phyloP scores from a whole-genome alignment of 768 basidiomycete genomes.

The Amanita jacksonii region DNA sequence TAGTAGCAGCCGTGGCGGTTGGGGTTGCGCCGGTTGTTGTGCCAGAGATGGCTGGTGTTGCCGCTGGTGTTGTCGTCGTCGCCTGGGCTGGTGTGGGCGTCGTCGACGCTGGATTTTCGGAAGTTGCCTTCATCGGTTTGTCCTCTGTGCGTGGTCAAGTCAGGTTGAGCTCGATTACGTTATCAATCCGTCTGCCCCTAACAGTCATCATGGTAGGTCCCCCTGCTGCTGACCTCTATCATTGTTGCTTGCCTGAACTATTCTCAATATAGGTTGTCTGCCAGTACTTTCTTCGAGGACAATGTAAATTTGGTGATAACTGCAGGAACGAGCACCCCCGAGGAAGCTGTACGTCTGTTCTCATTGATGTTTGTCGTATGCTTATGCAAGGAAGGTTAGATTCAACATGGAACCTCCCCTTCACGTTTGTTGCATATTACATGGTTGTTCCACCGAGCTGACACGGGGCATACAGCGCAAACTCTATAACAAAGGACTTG shows the following conservation, averaged over 20 bases:
- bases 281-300: slow-evolving; percentile 50
- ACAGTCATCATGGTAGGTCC: neutral
- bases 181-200: neutral
- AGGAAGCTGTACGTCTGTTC: slow-evolving; percentile 18
- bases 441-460: neutral
- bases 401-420: slow-evolving; percentile 33
- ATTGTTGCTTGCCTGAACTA: neutral
- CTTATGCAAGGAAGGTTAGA: slow-evolving; percentile 17
- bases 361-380: slow-evolving; percentile 7
- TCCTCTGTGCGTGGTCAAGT: too few relatives aligned
- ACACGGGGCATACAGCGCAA: slow-evolving; percentile 31
- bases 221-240: neutral
- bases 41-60: slow-evolving; percentile 20
- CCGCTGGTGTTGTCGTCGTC: slow-evolving; percentile 13
- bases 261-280: slow-evolving; percentile 40
- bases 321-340: slow-evolving; percentile 62
- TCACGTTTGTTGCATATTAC: slow-evolving; percentile 24
- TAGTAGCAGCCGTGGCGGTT: too few relatives aligned
- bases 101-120: neutral
- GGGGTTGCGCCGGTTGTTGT: slow-evolving; percentile 11
- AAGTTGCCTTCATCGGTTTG: too few relatives aligned
- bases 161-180: neutral
- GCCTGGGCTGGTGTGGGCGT: slow-evolving; percentile 6
- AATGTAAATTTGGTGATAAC: slow-evolving; percentile 53
- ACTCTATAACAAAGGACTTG: slow-evolving; percentile 57